Evolutionary conservation across 2,329 filamentous ascomycete genomes (phyloP).

Genomic region (Ascochyta fabae): DNA sequence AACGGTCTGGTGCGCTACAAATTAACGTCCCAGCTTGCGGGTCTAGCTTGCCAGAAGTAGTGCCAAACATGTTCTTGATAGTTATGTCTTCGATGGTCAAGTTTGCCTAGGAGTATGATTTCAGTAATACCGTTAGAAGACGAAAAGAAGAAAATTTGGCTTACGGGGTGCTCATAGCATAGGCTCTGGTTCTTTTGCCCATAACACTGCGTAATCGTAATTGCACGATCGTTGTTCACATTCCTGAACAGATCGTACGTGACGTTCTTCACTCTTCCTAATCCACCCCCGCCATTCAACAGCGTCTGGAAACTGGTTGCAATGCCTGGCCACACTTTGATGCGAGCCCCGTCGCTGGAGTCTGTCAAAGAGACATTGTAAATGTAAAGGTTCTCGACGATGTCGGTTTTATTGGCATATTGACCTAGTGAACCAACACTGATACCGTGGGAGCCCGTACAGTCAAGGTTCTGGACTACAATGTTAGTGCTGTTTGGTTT

Average conservation of each 20-base stretch:
- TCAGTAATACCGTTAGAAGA: constrained; percentile 21
- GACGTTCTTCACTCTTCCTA: constrained; percentile 65
- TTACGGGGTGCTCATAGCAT: constrained; percentile 58
- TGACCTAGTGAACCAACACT: constrained; percentile 71
- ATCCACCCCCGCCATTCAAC: constrained; percentile 61
- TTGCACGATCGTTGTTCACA: constrained; percentile 65
- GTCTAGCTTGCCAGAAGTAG: constrained; percentile 47
- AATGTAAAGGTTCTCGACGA: constrained; percentile 69
- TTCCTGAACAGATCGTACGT: constrained; percentile 66
- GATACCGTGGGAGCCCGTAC: constrained; percentile 71
- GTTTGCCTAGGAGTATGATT: constrained; percentile 1
- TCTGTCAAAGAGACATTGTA: constrained; percentile 36
- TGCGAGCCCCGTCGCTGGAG: constrained; percentile 65
- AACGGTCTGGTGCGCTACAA: constrained; percentile 47
- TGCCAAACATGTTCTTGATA: constrained; percentile 61
- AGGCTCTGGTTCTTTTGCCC: constrained; percentile 64
- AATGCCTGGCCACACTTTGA: constrained; percentile 71
- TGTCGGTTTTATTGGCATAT: constrained; percentile 65
- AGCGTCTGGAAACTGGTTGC: constrained; percentile 38
- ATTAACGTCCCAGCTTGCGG: constrained; percentile 43
- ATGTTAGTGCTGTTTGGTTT: constrained; percentile 71
- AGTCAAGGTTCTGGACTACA: constrained; percentile 66
- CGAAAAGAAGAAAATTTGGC: constrained; percentile 29
- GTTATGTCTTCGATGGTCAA: constrained; percentile 50
- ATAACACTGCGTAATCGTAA: constrained; percentile 66